Conservation (phyloP, 2,329 filamentous ascomycete species). For the Dactylonectria estremocensis region DNA sequence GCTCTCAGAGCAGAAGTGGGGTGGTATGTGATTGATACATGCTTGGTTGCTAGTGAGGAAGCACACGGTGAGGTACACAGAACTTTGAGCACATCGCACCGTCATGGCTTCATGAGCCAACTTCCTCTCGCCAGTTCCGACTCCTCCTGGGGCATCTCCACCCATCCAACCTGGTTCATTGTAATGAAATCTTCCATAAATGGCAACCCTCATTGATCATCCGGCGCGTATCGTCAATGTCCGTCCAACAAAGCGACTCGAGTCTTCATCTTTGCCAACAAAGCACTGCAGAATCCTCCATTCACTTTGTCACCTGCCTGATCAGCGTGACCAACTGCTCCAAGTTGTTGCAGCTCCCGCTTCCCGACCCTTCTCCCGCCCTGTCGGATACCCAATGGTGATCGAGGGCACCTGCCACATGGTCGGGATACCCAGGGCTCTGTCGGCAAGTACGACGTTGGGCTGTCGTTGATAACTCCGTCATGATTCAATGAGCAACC, state of each 20-base stretch:
- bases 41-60: neutral
- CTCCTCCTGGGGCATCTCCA: constrained; percentile 4
- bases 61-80: neutral
- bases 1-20: constrained; percentile 15
- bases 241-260: neutral
- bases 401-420: neutral
- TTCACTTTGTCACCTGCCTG: constrained; percentile 19
- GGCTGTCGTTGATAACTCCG: constrained; percentile 25
- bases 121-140: constrained; percentile 8
- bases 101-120: neutral
- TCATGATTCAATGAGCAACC: constrained; percentile 31
- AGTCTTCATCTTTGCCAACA: constrained; percentile 14
- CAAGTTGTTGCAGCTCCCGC: neutral
- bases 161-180: constrained; percentile 5
- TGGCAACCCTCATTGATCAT: constrained; percentile 11
- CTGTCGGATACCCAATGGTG: constrained; percentile 29
- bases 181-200: constrained; percentile 12
- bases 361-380: constrained; percentile 35
- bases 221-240: neutral
- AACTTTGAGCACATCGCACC: neutral
- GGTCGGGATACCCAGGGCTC: constrained; percentile 39
- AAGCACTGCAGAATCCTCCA: constrained; percentile 19
- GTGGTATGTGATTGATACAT: constrained; percentile 8
- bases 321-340: constrained; percentile 27
- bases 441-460: constrained; percentile 25